Conservation (phyloP, 2,329 filamentous ascomycete genomes). For the Botrytis deweyae region DNA sequence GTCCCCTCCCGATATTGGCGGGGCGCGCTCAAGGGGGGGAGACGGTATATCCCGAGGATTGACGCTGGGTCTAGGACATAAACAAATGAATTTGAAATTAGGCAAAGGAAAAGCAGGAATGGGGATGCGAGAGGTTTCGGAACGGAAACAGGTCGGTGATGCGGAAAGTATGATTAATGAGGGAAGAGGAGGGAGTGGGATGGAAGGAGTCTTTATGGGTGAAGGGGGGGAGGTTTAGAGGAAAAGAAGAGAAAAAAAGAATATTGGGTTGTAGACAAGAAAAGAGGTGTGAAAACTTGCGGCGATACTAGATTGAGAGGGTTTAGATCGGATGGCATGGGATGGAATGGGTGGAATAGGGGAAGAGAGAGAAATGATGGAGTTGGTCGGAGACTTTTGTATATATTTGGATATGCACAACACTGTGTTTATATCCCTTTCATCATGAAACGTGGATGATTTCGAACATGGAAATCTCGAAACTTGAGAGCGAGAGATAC, state of each 20-base stretch:
- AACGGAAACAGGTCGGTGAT: conserved; percentile 88
- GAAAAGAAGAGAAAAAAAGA: background rate
- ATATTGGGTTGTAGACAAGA: background rate
- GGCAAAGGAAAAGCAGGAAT: conserved; percentile 46
- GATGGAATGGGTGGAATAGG: background rate
- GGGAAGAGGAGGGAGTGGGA: conserved; percentile 34
- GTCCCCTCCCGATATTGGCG: conserved; percentile 1
- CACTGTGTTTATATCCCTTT: background rate
- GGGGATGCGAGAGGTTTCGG: conserved; percentile 67
- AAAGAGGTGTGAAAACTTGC: background rate
- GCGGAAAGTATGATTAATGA: conserved; percentile 72
- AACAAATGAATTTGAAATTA: conserved; percentile 63
- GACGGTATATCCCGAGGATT: conserved; percentile 61
- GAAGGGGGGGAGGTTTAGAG: conserved; percentile 38
- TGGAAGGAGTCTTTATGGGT: conserved; percentile 39
- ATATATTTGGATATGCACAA: conserved; percentile 12
- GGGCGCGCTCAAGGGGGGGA: conserved; percentile 43
- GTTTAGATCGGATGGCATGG: background rate
- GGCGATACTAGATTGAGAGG: background rate
- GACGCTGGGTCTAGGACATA: conserved; percentile 54
- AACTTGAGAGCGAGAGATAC: background rate
- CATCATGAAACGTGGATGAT: background rate
- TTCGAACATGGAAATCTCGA: background rate
- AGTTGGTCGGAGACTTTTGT: background rate
- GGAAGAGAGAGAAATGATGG: background rate